Percentiles rank a stretch among this genome's conserved stretches.
Conservation (phyloP, 352 stramenopile species). For the Phytophthora palmivora region DNA sequence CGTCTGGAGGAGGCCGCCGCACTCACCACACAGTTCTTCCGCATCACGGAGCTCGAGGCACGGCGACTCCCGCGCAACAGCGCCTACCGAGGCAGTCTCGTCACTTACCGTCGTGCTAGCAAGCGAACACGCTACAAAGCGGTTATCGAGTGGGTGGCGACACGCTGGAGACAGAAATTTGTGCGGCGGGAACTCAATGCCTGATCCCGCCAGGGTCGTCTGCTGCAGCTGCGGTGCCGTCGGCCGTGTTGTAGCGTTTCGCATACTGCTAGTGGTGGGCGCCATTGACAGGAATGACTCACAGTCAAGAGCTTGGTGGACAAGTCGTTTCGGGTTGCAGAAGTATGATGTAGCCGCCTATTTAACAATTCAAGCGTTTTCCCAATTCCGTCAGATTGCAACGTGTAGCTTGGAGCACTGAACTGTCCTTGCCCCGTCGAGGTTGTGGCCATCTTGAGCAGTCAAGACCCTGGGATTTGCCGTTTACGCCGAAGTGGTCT, state of each 20-base stretch:
- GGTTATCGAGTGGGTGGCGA: slow-evolving; percentile 47
- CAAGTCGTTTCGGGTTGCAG: not conserved
- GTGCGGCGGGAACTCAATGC: slow-evolving; percentile 3
- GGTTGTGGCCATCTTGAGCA: slow-evolving; percentile 1
- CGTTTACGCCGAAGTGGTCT: slow-evolving; percentile 3
- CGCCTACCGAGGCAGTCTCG: slow-evolving; percentile 73
- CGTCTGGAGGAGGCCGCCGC: slow-evolving; percentile 67
- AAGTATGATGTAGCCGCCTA: slow-evolving; percentile 17
- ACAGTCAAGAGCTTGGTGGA: slow-evolving; percentile 1
- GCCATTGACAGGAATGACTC: slow-evolving; percentile 2
- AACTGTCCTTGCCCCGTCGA: not conserved
- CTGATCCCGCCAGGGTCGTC: not conserved
- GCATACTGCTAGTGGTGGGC: not conserved
- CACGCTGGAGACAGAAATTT: slow-evolving; percentile 50
- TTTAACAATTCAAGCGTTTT: slow-evolving; percentile 8
- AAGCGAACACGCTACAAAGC: slow-evolving; percentile 61
- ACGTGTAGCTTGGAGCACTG: not conserved
- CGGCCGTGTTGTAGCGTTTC: not conserved
- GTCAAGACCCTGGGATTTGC: slow-evolving; percentile 15
- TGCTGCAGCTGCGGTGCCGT: not conserved
- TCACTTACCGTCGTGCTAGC: slow-evolving; percentile 60
- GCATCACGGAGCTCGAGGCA: slow-evolving; percentile 58
- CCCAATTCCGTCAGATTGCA: not conserved
- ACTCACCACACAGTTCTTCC: slow-evolving; percentile 75
- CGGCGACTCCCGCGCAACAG: slow-evolving; percentile 65